A percentile compares a stretch with the other conserved stretches of the same genome.
Conservation (phyloP, 2,329 filamentous ascomycete genomes). For the Curvularia lunata region DNA sequence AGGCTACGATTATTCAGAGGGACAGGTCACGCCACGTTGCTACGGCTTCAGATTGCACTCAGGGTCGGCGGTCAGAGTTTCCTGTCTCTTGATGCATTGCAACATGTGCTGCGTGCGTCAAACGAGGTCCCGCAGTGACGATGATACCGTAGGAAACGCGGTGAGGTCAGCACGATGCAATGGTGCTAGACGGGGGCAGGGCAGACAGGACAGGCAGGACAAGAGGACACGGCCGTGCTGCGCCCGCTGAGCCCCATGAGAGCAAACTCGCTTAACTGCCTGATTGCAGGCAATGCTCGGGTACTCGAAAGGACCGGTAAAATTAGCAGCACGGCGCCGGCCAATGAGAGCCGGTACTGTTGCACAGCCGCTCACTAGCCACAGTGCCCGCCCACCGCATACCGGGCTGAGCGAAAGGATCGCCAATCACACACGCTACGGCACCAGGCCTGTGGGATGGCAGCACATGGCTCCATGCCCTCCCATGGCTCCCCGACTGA, state of each 20-base stretch:
- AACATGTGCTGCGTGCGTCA: slow-evolving; percentile 4
- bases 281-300: slow-evolving; percentile 32
- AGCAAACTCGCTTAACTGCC: slow-evolving; percentile 22
- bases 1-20: slow-evolving; percentile 15
- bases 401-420: slow-evolving; percentile 28
- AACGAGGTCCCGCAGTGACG: slow-evolving; percentile 18
- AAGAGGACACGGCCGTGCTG: slow-evolving; percentile 16
- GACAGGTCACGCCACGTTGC: slow-evolving; percentile 7
- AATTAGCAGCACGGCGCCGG: slow-evolving; percentile 17
- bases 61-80: slow-evolving; percentile 28
- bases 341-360: slow-evolving; percentile 23
- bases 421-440: slow-evolving; percentile 29
- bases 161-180: slow-evolving; percentile 40
- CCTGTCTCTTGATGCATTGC: slow-evolving; percentile 21
- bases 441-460: slow-evolving; percentile 27
- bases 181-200: background rate
- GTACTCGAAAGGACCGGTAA: slow-evolving; percentile 26
- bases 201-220: background rate
- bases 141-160: slow-evolving; percentile 24
- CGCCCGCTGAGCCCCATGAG: slow-evolving; percentile 24
- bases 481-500: slow-evolving; percentile 32
- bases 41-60: slow-evolving; percentile 11
- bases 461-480: slow-evolving; percentile 17
- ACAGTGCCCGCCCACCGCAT: slow-evolving; percentile 18
- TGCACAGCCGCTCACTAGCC: slow-evolving; percentile 41